A percentile compares a stretch with the other conserved stretches of the same genome.
phyloP scores from a whole-genome alignment of 805 yeast genomes.

The Clavispora phyllophila region DNA sequence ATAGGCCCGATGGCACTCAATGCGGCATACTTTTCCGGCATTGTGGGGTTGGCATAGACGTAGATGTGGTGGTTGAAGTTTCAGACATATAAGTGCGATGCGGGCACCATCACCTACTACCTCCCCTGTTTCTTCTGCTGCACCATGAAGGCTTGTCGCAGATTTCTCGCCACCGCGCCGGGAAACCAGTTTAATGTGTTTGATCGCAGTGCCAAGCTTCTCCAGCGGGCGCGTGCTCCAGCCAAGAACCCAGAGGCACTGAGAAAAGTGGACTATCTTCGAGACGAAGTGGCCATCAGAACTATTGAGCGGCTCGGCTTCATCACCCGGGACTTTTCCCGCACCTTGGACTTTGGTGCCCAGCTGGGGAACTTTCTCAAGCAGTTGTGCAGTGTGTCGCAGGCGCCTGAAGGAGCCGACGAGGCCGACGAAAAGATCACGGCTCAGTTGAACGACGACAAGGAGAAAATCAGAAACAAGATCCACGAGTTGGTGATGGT shows the following conservation, averaged over 20 bases:
- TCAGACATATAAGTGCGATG: constrained; percentile 1
- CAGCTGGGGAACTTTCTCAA: constrained; percentile 61
- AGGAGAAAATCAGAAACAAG: constrained; percentile 46
- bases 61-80: neutral
- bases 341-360: constrained; percentile 67
- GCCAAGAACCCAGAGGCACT: constrained; percentile 37
- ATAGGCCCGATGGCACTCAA: neutral
- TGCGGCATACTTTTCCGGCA: neutral
- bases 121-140: neutral
- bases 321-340: constrained; percentile 57
- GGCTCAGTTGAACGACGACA: constrained; percentile 47
- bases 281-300: constrained; percentile 68
- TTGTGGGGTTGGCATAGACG: neutral
- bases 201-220: constrained; percentile 54
- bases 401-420: constrained; percentile 19
- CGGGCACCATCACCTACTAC: neutral
- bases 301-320: constrained; percentile 74
- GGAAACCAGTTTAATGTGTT: constrained; percentile 40
- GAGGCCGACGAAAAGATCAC: constrained; percentile 34
- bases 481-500: constrained; percentile 57
- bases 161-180: constrained; percentile 1
- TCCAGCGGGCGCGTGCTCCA: constrained; percentile 57
- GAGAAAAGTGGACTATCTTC: constrained; percentile 61
- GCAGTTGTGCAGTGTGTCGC: constrained; percentile 27
- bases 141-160: neutral